Evolutionary conservation across 2,329 filamentous ascomycete species (phyloP), one percentile per base, ranked within the genome.

Genomic region (Reticulascus tulasneorum): DNA sequence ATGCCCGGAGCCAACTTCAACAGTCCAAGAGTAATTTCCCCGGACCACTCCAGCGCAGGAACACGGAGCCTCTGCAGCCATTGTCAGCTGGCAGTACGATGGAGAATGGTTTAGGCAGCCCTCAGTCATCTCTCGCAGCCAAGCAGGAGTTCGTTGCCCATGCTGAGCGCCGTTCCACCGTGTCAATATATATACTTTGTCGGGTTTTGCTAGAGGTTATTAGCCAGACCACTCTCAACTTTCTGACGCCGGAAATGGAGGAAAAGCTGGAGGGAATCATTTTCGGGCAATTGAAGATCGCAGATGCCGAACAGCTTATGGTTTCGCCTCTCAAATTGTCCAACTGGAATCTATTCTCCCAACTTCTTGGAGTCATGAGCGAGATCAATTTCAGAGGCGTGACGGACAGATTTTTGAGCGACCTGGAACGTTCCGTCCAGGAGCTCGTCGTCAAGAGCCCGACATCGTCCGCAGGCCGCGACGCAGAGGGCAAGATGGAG

Each of bases 171-270:
- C 82, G 88, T 25, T 95, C 91, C 6, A 94, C 87, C 0, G 86
- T 95, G 4, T 96, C 94, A 2, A 95, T 96, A 32, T 98, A 95
- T 55, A 86, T 98, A 15, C 77, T 98, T 4, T 98, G 93, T 55
- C 80, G 93, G 20, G 91, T 97, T 7, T 69, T 98, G 32, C 84
- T 96, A 37, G 89, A 97, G 58, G 90, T 98, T 31, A 93, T 97
- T 57, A 82, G 84, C 24, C 89, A 97, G 59, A 96, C 88, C 51
- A 90, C 76, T 19, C 66, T 97, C 28, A 74, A 80, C 22, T 84
- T 80, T 15, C 87, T 98, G 47, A 94, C 86, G 6, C 71, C 80
- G 2, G 91, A 96, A 49, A 94, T 96, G 79, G 90, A 94, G 42
- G 87, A 93, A 44, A 91, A 94, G 48, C 71, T 98, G 5, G 91